phyloP scores from a whole-genome alignment of 352 stramenopile genomes.

The Saprolegnia parasitica region DNA sequence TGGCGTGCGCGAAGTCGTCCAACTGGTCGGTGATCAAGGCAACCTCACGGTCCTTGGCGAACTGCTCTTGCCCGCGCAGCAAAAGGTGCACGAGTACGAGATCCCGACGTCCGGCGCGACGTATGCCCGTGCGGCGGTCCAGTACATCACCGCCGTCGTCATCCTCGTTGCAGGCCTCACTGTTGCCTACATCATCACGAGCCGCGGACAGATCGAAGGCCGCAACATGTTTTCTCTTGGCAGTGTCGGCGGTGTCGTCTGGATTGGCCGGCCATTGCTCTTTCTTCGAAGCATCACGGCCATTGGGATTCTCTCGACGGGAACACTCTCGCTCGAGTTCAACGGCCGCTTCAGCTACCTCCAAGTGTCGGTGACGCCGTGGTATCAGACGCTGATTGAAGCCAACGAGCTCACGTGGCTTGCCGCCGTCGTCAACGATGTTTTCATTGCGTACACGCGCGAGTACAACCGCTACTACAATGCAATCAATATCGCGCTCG shows the following conservation, averaged over 20 bases:
- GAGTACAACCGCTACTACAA: constrained; percentile 17
- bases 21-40: background rate
- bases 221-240: constrained; percentile 1
- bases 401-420: constrained; percentile 15
- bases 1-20: constrained; percentile 2
- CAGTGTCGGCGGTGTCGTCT: constrained; percentile 1
- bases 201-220: background rate
- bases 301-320: background rate
- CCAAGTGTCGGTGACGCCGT: background rate
- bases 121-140: background rate
- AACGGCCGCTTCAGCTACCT: background rate
- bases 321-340: background rate
- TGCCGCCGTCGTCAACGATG: background rate
- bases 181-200: background rate
- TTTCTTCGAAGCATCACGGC: constrained; percentile 7
- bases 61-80: background rate
- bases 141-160: constrained; percentile 1
- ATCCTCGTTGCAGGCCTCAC: constrained; percentile 1
- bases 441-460: background rate
- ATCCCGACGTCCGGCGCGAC: background rate
- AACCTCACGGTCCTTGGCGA: background rate
- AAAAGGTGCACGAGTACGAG: background rate
- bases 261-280: constrained; percentile 8
- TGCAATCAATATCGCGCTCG: background rate
- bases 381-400: background rate